Evolutionary conservation across 441 rosid genomes (phyloP).

Genomic region (Mallotus repandus): DNA sequence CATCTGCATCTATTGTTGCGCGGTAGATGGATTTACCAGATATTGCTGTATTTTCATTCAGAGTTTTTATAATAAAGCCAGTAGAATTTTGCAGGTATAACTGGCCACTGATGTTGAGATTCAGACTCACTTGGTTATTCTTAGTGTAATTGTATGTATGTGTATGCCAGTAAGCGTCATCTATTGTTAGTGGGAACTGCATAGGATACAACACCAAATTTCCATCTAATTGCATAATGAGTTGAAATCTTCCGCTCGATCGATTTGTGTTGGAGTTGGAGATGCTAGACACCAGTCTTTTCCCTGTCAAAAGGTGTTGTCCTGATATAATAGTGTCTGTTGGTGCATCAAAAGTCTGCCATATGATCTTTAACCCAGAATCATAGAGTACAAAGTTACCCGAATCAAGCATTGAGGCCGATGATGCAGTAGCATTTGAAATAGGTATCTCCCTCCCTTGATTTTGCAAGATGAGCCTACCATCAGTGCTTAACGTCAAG

Average conservation of each 20-base stretch:
- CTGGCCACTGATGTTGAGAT: slow-evolving; percentile 28
- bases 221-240: slow-evolving; percentile 24
- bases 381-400: slow-evolving; percentile 37
- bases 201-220: slow-evolving; percentile 28
- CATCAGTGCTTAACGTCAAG: slow-evolving; percentile 17
- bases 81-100: slow-evolving; percentile 29
- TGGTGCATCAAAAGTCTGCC: slow-evolving; percentile 30
- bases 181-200: neutral
- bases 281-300: slow-evolving; percentile 15
- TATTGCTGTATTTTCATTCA: neutral
- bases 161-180: slow-evolving; percentile 19
- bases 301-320: slow-evolving; percentile 13
- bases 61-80: slow-evolving; percentile 16
- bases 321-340: slow-evolving; percentile 33
- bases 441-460: slow-evolving; percentile 8
- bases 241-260: slow-evolving; percentile 19
- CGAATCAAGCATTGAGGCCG: slow-evolving; percentile 35
- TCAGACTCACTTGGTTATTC: slow-evolving; percentile 29
- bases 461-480: slow-evolving; percentile 16
- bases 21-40: slow-evolving; percentile 3
- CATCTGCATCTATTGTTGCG: slow-evolving; percentile 27
- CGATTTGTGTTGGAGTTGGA: slow-evolving; percentile 15
- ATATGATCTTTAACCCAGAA: slow-evolving; percentile 5
- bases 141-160: neutral
- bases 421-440: neutral